Evolutionary conservation across 179 eudicot species (phyloP).

Genomic region (Beta lomatogona): DNA sequence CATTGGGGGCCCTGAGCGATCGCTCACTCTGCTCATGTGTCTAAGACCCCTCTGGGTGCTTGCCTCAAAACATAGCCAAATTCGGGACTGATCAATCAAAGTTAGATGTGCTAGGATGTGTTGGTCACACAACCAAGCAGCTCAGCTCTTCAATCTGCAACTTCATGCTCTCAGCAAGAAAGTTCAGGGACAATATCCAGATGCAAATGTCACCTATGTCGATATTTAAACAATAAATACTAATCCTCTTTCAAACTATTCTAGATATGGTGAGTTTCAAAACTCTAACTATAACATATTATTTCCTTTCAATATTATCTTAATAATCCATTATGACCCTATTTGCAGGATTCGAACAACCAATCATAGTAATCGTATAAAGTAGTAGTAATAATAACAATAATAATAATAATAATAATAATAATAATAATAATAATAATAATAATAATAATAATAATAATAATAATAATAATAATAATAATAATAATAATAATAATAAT

Average conservation of each 20-base stretch:
- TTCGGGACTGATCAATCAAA: constrained; percentile 70
- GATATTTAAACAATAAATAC: constrained; percentile 74
- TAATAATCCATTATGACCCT: background rate
- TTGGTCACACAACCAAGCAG: constrained; percentile 84
- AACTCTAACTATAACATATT: background rate
- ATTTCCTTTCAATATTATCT: background rate
- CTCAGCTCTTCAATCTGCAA: constrained; percentile 78
- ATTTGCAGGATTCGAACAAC: constrained; percentile 48
- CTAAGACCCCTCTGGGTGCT: too few relatives aligned
- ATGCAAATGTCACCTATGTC: constrained; percentile 66
- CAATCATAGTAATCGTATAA: constrained; percentile 29
- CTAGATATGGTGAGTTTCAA: constrained; percentile 71
- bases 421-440: too few relatives aligned
- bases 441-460: too few relatives aligned
- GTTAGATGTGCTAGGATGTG: constrained; percentile 77
- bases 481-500: too few relatives aligned
- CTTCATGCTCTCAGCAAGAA: constrained; percentile 72
- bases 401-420: too few relatives aligned
- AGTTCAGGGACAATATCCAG: constrained; percentile 60
- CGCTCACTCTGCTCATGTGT: too few relatives aligned
- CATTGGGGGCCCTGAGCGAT: too few relatives aligned
- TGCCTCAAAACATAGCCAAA: constrained; percentile 72
- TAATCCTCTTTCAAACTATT: constrained; percentile 68
- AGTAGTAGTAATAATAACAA: too few relatives aligned
- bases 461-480: too few relatives aligned